Conservation (phyloP, 1,139 yeast species). For the Saccharomyces hybrid region DNA sequence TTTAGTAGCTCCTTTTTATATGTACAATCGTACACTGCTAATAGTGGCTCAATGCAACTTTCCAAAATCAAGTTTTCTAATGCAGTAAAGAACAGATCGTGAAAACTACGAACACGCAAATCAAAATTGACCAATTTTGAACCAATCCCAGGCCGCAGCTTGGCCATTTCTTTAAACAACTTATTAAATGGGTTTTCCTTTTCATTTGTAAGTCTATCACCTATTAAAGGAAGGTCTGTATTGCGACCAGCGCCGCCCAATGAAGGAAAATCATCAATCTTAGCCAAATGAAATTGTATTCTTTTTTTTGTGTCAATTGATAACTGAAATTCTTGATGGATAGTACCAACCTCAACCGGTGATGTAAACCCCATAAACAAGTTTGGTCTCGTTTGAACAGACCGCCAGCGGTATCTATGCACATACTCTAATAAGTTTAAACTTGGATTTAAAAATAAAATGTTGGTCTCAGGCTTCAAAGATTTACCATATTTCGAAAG, state of each 20-base stretch:
- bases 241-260: neutral
- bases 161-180: slow-evolving; percentile 29
- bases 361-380: slow-evolving; percentile 43
- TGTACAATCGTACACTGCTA: slow-evolving; percentile 58
- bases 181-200: slow-evolving; percentile 33
- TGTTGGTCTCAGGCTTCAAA: slow-evolving; percentile 40
- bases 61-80: slow-evolving; percentile 64
- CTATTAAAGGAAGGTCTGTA: neutral
- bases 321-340: slow-evolving; percentile 2
- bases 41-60: slow-evolving; percentile 67
- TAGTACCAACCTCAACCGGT: neutral
- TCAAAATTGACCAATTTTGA: slow-evolving; percentile 6
- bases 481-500: slow-evolving; percentile 39
- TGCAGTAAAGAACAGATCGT: slow-evolving; percentile 8
- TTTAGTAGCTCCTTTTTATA: slow-evolving; percentile 54
- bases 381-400: slow-evolving; percentile 40
- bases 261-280: neutral
- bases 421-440: slow-evolving; percentile 55
- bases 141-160: slow-evolving; percentile 4
- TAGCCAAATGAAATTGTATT: neutral
- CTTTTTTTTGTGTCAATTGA: neutral
- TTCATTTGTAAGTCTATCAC: slow-evolving; percentile 5
- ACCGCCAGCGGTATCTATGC: slow-evolving; percentile 46
- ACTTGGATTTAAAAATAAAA: slow-evolving; percentile 72
- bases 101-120: neutral